Base-by-base conservation (phyloP, 768 basidiomycete species). In the Boletus insuetus region DNA sequence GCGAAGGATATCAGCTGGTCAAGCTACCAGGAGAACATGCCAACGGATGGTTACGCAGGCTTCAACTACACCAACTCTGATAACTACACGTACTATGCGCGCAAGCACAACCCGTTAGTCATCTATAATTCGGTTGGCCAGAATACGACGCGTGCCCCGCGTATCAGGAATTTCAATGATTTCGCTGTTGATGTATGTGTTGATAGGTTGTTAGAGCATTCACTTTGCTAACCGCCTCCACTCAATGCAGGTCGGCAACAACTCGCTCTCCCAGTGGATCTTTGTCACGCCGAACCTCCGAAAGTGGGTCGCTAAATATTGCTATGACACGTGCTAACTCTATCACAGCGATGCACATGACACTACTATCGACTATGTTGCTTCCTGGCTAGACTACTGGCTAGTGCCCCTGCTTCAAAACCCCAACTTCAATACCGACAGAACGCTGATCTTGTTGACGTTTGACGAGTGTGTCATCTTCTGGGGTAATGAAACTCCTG, bases 241-340 rank as follows among this genome's bases (percentile, higher is more conserved):
- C 10, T 6, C 39, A 19, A 50, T 31, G 19, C 13, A 69, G 68
- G 17, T 69, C 37, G 58, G 74, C 22, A 76, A 76, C 10, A 66
- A 76, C 43, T 72, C 71, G 2, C 66, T 87, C 41, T 78, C 84
- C 12, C 84, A 85, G 51, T 86, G 83, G 82, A 58, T 74, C 10
- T 85, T 82, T 58, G 73, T 87, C 50, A 85, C 85, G 2, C 85
- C 85, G 13, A 86, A 87, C 65, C 71, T 83, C 11, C 64, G 61
- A 51, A 49, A 71, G 68, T 66, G 37, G 10, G 69, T 58, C 17
- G 9, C 44, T 4, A 20, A 32, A 8, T 11, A 51, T 26, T 16
- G 17, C 17, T 6, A 24, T 53, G 11, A 9, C 5, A 24, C 39
- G 34, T 10, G 31, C 47, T 55, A 11, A 61, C 16, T 32, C 24